Evolutionary conservation across 2,329 filamentous ascomycete species (phyloP).

Genomic region (Sporothrix curviconia): DNA sequence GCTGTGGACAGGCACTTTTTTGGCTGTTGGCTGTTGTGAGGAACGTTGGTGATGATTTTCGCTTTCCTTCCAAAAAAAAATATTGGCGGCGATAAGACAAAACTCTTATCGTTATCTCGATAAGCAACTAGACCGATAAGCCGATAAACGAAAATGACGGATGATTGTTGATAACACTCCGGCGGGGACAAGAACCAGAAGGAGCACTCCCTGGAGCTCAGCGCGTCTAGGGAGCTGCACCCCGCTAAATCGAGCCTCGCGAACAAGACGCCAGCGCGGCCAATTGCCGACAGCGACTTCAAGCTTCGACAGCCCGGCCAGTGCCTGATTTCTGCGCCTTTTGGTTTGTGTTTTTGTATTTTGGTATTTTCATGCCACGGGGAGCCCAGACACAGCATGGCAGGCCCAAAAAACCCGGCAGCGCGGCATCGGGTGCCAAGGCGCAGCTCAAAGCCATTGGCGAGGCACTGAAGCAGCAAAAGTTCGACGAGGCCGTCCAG

Average conservation of each 20-base stretch:
- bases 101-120: neutral
- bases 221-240: neutral
- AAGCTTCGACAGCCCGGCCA: neutral
- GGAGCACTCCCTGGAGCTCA: neutral
- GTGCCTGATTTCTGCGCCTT: too few species aligned
- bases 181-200: constrained; percentile 14
- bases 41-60: constrained; percentile 10
- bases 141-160: constrained; percentile 3
- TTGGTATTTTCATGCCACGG: neutral
- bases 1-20: neutral
- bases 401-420: constrained; percentile 19
- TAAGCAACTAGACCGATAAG: neutral
- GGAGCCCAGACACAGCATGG: too few species aligned
- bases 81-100: constrained; percentile 5
- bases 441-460: constrained; percentile 74
- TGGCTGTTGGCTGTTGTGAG: neutral
- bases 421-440: constrained; percentile 53
- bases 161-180: constrained; percentile 16
- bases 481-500: constrained; percentile 68
- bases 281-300: neutral
- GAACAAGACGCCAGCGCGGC: too few species aligned
- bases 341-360: neutral
- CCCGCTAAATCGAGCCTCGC: constrained; percentile 1
- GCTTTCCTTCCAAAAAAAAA: too few species aligned
- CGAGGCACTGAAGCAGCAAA: constrained; percentile 67